These are phyloP conservation scores for Batrachochytrium dendrobatidis DNA, from an alignment of 371 early-diverging fungal species.

Conservation along the genomic window DNA sequence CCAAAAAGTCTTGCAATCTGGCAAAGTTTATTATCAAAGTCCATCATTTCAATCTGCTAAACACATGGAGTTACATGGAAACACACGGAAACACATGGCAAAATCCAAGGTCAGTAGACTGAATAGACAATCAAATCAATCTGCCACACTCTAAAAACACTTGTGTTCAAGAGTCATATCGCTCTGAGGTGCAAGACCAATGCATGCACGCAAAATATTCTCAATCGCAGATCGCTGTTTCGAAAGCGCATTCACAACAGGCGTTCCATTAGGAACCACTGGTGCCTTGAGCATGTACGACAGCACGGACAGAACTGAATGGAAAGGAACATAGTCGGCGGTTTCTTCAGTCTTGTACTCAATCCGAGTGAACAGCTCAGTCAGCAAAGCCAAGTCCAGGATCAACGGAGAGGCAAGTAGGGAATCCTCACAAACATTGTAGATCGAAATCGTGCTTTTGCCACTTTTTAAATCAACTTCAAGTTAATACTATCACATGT, in stretches of 20 bases:
- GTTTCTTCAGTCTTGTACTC: constrained; percentile 51
- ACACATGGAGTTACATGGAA: too few relatives aligned
- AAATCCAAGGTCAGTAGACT: too few relatives aligned
- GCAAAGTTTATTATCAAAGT: too few relatives aligned
- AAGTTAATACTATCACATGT: background rate
- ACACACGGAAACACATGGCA: background rate
- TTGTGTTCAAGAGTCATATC: constrained; percentile 43
- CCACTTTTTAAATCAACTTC: constrained; percentile 47
- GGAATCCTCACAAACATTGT: constrained; percentile 97
- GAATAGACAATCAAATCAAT: too few relatives aligned
- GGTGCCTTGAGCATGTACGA: constrained; percentile 64
- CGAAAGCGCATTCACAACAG: constrained; percentile 88
- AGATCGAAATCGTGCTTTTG: constrained; percentile 89
- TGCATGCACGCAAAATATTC: constrained; percentile 92
- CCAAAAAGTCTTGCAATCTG: too few relatives aligned
- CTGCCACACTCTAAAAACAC: constrained; percentile 49
- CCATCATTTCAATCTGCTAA: too few relatives aligned
- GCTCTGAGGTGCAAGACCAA: constrained; percentile 63
- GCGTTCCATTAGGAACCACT: constrained; percentile 81
- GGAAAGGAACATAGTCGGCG: constrained; percentile 56
- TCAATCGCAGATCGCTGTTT: constrained; percentile 94
- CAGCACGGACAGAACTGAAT: constrained; percentile 75
- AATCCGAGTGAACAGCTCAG: constrained; percentile 94
- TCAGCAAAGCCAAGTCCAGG: constrained; percentile 85
- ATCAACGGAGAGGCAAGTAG: constrained; percentile 94